Evolutionary conservation across 1,139 yeast species (phyloP), one percentile per base, ranked within the genome.

Genomic region (Kodamaea plutei): DNA sequence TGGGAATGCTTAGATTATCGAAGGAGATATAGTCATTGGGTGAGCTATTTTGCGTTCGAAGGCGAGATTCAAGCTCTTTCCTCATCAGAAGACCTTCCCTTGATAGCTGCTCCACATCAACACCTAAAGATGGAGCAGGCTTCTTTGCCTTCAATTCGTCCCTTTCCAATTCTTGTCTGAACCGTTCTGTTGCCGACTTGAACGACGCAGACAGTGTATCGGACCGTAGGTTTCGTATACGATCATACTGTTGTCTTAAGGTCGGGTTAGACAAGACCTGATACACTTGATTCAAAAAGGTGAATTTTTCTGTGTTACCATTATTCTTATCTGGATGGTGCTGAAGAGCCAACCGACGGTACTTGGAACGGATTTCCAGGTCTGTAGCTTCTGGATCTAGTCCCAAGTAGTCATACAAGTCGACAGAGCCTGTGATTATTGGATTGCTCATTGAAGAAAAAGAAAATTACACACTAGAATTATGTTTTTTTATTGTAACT

Each of bases 241-340:
- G 46, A 39, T 71, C 72, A 45, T 74, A 73, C 28, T 56, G 52
- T 3, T 25, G 15, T 32, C 63, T 50, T 25, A 64, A 44, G 1
- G 34, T 39, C 0, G 52, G 50, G 36, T 60, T 51, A 7, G 54
- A 49, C n/a, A 74, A 49, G 3, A 73, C 58, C 22, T 58, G 61
- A 41, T 69, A 67, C 8, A 67, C 57, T 12, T 57, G 52, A 3
- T 63, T 47, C 15, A 72, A 48, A 23, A 58, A 48, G 24, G 65
- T 60, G 44, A 74, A 74, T 39, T 58, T 50, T 8, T 61, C 56
- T 20, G 54, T 58, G 18, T 25, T 25, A 4, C 58, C 56, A 3
- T 61, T 47, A 40, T 67, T 63, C 49, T 73, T 75, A 49, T 75
- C 81, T 1, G 81, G 81, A 45, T 53, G 58, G 33, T 35, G 43